Evolutionary conservation across 176 grass and related monocot genomes (phyloP), one percentile per base, ranked within the genome.

Genomic region (Chloris gayana): DNA sequence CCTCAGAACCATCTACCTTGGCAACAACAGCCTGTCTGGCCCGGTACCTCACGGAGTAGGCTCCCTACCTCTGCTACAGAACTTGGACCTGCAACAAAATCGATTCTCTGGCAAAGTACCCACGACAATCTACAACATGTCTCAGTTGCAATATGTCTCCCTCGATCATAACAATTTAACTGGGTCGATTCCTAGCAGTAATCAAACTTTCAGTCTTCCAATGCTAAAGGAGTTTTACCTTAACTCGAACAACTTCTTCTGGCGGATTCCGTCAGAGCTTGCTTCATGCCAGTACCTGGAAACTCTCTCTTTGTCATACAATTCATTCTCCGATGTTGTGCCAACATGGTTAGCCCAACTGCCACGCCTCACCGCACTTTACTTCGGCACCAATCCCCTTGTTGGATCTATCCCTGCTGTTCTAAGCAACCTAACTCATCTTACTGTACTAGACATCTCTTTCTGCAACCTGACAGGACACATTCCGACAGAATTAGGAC

Each of bases 301-400:
- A 62, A 7, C 0, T 8, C 13, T 73, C 0, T 0, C 3, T 50
- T 4, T 82, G 22, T 0, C 5, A 2, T 1, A 0, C 1, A 82
- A 82, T 53, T 27, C 7, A 24, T 82, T 82, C 5, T 14, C 51
- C 12, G 70, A 51, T 65, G 29, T 38, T 10, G 15, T 74, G 0
- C 80, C 80, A 27, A 15, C 69, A 27, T 74, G 80, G 70, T 34
- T 82, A n/a, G 31, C 58, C 27, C 47, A 73, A 2, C 15, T 82
- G 14, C 0, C 69, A 37, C 15, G 19, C 0, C 69, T 82, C 9
- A 30, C 22, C 1, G 1, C 1, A 0, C 32, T 79, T 25, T 6
- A 1, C 10, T 13, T 67, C 5, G 44, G 30, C 5, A 0, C 2
- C 1, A 54, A 56, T 56, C 0, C 13, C n/a, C 24, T 80, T 11